These are phyloP conservation scores for Starmerella vitae DNA, from an alignment of 805 yeast species.

Conservation along the genomic window DNA sequence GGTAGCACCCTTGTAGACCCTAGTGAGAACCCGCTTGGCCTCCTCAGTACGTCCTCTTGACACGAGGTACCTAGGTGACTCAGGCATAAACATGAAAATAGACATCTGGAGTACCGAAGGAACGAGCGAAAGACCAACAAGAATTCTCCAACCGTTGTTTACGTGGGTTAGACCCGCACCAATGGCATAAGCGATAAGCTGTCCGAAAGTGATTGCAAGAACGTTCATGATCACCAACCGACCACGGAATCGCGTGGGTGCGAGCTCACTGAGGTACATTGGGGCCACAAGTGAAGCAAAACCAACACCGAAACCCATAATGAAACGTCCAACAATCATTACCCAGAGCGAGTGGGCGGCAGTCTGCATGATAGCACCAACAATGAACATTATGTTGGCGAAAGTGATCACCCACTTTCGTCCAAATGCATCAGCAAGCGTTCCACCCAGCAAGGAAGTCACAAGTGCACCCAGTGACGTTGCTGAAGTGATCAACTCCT, in stretches of 20 bases:
- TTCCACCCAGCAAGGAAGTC: slow-evolving; percentile 67
- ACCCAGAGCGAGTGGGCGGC: slow-evolving; percentile 73
- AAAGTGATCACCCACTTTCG: slow-evolving; percentile 73
- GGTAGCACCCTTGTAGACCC: slow-evolving; percentile 50
- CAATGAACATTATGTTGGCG: slow-evolving; percentile 66
- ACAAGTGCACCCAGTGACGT: slow-evolving; percentile 87
- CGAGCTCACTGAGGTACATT: slow-evolving; percentile 77
- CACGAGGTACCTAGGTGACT: slow-evolving; percentile 83
- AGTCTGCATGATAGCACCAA: slow-evolving; percentile 78
- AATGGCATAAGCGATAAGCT: slow-evolving; percentile 76
- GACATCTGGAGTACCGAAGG: slow-evolving; percentile 71
- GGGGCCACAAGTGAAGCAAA: slow-evolving; percentile 92
- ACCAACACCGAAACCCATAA: slow-evolving; percentile 96
- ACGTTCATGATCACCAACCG: slow-evolving; percentile 79
- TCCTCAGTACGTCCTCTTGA: slow-evolving; percentile 49
- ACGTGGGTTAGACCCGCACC: slow-evolving; percentile 49
- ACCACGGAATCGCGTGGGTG: slow-evolving; percentile 86
- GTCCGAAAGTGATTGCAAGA: slow-evolving; percentile 88
- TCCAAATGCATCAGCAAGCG: slow-evolving; percentile 69
- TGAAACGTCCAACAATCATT: slow-evolving; percentile 81
- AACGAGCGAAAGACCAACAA: slow-evolving; percentile 79
- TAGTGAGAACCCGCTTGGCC: slow-evolving; percentile 54
- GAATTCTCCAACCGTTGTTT: slow-evolving; percentile 79
- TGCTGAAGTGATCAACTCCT: slow-evolving; percentile 85
- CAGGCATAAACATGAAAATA: slow-evolving; percentile 77